phyloP scores from a whole-genome alignment of 768 basidiomycete species.

The Botryobasidium botryosum region DNA sequence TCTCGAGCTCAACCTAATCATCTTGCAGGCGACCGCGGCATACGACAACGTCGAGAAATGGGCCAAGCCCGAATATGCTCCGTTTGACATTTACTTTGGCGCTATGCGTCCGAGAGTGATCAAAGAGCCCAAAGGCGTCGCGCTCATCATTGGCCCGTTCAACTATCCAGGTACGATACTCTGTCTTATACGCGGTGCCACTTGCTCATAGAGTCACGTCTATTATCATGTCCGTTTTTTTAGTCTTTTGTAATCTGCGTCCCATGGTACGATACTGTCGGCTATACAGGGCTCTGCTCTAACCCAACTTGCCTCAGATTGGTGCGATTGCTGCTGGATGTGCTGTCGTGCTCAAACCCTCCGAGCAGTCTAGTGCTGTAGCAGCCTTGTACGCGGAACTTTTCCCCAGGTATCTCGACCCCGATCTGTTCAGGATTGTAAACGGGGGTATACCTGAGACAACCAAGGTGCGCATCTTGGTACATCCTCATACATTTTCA shows the following conservation, averaged over 20 bases:
- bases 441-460: slow-evolving; percentile 52
- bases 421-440: slow-evolving; percentile 41
- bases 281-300: slow-evolving; percentile 6
- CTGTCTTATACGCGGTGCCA: too few relatives aligned
- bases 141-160: slow-evolving; percentile 17
- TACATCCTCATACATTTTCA: background rate
- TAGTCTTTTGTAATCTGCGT: too few relatives aligned
- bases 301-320: slow-evolving; percentile 8
- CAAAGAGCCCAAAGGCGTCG: slow-evolving; percentile 46
- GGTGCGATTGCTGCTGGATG: slow-evolving; percentile 72
- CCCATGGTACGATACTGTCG: too few relatives aligned
- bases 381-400: slow-evolving; percentile 47
- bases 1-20: slow-evolving; percentile 39
- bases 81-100: slow-evolving; percentile 38
- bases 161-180: too few relatives aligned
- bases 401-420: slow-evolving; percentile 59
- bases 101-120: slow-evolving; percentile 45
- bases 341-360: slow-evolving; percentile 54
- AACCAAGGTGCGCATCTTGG: slow-evolving; percentile 26
- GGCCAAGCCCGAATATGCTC: slow-evolving; percentile 44
- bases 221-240: too few relatives aligned
- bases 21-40: slow-evolving; percentile 35
- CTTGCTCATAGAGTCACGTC: too few relatives aligned
- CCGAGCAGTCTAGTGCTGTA: slow-evolving; percentile 43
- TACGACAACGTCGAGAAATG: slow-evolving; percentile 55